These are phyloP conservation scores for Plasmodium knowlesi DNA, from an alignment of 169 alveolate genomes.

Conservation along the genomic window DNA sequence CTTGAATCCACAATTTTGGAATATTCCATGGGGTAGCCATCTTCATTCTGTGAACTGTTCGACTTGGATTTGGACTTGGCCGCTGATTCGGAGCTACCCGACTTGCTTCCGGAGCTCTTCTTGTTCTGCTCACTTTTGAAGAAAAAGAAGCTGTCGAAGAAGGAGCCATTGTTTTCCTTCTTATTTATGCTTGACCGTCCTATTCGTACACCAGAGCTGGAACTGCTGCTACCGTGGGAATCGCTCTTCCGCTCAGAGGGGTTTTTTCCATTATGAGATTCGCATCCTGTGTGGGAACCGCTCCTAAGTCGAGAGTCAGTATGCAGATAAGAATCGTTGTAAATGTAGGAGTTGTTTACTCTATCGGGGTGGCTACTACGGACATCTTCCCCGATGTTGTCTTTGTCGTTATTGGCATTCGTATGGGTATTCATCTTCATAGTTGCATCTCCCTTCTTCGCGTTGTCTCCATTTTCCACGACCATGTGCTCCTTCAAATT, in stretches of 20 bases:
- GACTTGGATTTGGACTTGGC: constrained; percentile 12
- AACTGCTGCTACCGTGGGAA: background rate
- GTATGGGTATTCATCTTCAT: background rate
- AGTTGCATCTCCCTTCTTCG: background rate
- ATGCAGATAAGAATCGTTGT: background rate
- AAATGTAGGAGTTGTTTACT: background rate
- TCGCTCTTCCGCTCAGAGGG: background rate
- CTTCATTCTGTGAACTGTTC: background rate
- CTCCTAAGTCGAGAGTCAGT: background rate
- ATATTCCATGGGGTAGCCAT: constrained; percentile 19
- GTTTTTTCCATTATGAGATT: background rate
- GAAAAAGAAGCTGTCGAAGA: constrained; percentile 30
- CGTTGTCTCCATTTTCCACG: background rate
- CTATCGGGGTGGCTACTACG: background rate
- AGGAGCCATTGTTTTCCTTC: constrained; percentile 11
- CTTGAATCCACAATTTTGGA: constrained; percentile 16
- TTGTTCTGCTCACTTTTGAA: constrained; percentile 24
- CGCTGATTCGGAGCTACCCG: constrained; percentile 16
- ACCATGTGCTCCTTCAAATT: background rate
- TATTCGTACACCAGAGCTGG: background rate
- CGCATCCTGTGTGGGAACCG: background rate
- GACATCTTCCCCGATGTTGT: background rate
- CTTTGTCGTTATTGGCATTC: background rate
- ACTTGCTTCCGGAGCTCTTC: constrained; percentile 13
- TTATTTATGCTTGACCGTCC: background rate